Conservation (phyloP, 306 rosid species). For the Trifolium repens region DNA sequence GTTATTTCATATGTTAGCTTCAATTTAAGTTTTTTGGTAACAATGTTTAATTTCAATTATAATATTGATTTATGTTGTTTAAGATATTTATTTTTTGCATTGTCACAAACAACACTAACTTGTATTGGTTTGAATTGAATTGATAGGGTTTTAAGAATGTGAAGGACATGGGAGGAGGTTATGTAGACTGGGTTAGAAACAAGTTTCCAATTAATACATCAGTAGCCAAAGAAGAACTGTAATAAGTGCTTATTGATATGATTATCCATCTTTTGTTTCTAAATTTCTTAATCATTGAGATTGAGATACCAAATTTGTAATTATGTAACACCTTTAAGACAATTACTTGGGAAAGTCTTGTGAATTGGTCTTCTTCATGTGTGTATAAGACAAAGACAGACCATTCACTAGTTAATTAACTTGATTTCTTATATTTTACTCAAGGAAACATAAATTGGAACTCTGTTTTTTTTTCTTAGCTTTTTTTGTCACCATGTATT, state of each 20-base stretch:
- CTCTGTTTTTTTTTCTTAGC: too few species aligned
- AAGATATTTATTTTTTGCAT: too few species aligned
- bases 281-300: background rate
- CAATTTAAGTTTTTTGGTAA: too few species aligned
- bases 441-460: too few species aligned
- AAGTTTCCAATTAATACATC: slow-evolving; percentile 51
- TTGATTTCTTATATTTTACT: too few species aligned
- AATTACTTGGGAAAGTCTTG: too few species aligned
- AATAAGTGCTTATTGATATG: background rate
- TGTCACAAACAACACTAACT: background rate
- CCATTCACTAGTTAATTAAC: too few species aligned
- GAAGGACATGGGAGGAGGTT: slow-evolving; percentile 85
- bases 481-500: too few species aligned
- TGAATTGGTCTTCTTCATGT: too few species aligned
- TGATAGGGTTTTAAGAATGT: slow-evolving; percentile 71
- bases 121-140: slow-evolving; percentile 33
- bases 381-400: too few species aligned
- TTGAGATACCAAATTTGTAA: background rate
- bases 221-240: slow-evolving; percentile 39
- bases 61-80: too few species aligned
- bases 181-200: slow-evolving; percentile 67
- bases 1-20: slow-evolving; percentile 37
- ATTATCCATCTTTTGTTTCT: background rate
- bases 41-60: too few species aligned
- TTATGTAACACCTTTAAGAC: background rate